Percentiles rank a stretch among this genome's conserved stretches.
These are phyloP conservation scores for Verticillium dahliae DNA, from an alignment of 2,329 filamentous ascomycete genomes.

Conservation along the genomic window DNA sequence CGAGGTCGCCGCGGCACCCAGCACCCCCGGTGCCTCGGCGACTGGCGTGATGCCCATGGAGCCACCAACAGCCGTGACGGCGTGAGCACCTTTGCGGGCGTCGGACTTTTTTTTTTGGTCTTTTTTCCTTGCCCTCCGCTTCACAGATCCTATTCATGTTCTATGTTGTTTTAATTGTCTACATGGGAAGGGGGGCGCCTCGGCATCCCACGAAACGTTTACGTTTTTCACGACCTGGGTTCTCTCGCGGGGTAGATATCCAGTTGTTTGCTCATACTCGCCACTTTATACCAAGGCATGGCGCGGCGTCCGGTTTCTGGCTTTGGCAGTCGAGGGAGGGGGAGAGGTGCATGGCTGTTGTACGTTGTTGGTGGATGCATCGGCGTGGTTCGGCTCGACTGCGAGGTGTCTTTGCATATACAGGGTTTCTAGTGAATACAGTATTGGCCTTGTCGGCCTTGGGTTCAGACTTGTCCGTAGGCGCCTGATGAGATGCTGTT, in stretches of 20 bases:
- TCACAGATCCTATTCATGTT: conserved; percentile 4
- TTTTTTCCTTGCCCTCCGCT: conserved; percentile 2
- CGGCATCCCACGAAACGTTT: background rate
- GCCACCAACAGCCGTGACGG: conserved; percentile 5
- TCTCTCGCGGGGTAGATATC: conserved; percentile 6
- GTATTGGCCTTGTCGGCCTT: background rate
- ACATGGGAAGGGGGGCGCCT: background rate
- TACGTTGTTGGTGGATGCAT: background rate
- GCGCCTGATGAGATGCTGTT: background rate
- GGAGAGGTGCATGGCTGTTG: background rate
- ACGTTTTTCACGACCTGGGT: conserved; percentile 1
- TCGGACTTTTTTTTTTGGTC: background rate
- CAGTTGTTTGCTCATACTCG: background rate
- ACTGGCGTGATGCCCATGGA: conserved; percentile 9
- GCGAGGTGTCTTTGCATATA: background rate
- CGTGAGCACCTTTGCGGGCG: background rate
- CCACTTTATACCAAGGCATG: conserved; percentile 12
- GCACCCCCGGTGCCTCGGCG: conserved; percentile 21
- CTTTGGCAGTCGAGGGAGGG: background rate
- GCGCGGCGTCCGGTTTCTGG: conserved; percentile 10
- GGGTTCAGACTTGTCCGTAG: background rate
- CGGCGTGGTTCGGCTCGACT: background rate
- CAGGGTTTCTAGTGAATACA: background rate
- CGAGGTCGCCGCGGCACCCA: conserved; percentile 53
- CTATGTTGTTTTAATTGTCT: conserved; percentile 9